These are phyloP conservation scores for Trypanosoma grayi DNA, from an alignment of 208 protist species.

Conservation along the genomic window DNA sequence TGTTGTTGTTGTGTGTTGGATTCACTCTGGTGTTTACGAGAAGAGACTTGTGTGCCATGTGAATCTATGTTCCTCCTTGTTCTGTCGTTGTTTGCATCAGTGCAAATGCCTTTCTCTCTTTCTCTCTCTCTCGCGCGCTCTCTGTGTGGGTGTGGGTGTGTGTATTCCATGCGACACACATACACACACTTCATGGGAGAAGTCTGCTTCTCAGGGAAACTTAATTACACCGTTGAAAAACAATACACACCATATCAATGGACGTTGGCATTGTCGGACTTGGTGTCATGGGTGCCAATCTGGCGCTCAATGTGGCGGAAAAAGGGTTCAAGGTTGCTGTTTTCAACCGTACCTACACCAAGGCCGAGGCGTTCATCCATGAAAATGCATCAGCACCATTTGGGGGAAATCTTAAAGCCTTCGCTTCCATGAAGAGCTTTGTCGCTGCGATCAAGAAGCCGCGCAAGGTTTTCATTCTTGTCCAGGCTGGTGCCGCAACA, in stretches of 20 bases:
- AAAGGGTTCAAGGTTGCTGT: constrained; percentile 94
- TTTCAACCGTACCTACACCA: constrained; percentile 91
- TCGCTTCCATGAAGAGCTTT: constrained; percentile 79
- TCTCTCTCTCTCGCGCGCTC: background rate
- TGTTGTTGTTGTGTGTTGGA: constrained; percentile 17
- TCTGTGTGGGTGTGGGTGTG: no score
- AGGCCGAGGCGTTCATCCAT: constrained; percentile 88
- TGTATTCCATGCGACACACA: no score
- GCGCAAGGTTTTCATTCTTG: constrained; percentile 94
- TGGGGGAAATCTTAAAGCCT: constrained; percentile 66
- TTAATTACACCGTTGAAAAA: no score
- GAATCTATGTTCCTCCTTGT: background rate
- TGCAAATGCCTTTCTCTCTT: background rate
- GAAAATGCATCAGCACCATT: constrained; percentile 44
- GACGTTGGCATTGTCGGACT: constrained; percentile 97
- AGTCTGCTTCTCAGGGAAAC: no score
- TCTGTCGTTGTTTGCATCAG: no score
- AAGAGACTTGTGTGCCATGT: no score
- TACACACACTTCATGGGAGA: no score
- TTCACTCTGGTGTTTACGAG: background rate
- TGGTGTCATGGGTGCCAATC: constrained; percentile 99
- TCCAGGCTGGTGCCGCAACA: constrained; percentile 96
- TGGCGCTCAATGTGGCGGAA: constrained; percentile 98
- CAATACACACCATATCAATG: constrained; percentile 59
- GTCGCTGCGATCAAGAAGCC: constrained; percentile 85